Evolutionary conservation across 768 basidiomycete species (phyloP), one percentile per base, ranked within the genome.

Genomic region (Termitomyces sp.): DNA sequence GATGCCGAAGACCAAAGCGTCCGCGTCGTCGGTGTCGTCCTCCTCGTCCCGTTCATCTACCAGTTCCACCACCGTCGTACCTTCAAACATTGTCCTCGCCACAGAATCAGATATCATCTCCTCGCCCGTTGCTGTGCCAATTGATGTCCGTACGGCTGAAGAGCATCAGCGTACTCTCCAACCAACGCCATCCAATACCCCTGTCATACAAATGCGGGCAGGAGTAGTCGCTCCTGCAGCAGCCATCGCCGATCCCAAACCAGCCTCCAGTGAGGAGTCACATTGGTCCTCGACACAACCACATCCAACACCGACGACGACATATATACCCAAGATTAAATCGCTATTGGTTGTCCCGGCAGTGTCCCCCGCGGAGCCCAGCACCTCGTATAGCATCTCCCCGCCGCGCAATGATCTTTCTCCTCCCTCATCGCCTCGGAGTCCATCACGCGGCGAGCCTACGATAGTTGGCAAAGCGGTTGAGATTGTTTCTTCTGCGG

Each of bases 401-500:
- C 67, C 68, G 7, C 60, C 68, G 13, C 59, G 64, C 23, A 61
- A 8, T 13, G 63, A 58, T 16, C 57, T 58, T 41, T 53, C 60
- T 30, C 49, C 63, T 40, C 55, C 64, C 28, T 56, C 65, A n/a
- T 61, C 65, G 40, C 63, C 61, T n/a, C 43, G 56, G 33, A 64
- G 64, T 41, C 65, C 64, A 12, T 36, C 61, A 30, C 50, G 57
- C 20, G 66, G 62, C 12, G 70, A 71, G 43, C 57, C 56, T 28
- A 75, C 76, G 38, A 77, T 80, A 26, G 75, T 80, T 32, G 74
- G 72, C 50, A 80, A 80, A 68, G 79, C 92, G 26, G 89, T 87
- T 20, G 91, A 88, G 55, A 89, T 95, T 43, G 88, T 94, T 59
- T 86, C 83, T 47, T 86, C 81, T 54, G 93, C 93, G 2, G 86